Evolutionary conservation across 164 flowering plant genomes (phyloP).

Genomic region (Chimonanthus salicifolius): DNA sequence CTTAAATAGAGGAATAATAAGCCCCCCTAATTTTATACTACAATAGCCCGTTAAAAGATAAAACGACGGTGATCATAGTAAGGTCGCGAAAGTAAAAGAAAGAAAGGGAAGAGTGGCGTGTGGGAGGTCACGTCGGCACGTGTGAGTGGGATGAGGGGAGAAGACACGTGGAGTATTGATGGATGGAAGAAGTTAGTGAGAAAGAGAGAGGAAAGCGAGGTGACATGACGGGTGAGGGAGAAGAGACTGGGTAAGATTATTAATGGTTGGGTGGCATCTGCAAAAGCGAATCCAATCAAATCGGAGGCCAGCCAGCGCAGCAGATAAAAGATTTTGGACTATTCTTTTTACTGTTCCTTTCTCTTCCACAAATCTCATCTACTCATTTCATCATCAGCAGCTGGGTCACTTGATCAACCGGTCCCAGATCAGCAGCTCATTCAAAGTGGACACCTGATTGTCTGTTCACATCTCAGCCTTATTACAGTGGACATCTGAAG

Average conservation of each 20-base stretch:
- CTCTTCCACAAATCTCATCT: too few relatives aligned
- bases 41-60: neutral
- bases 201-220: neutral
- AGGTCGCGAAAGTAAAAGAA: neutral
- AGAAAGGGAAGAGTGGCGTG: neutral
- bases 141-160: neutral
- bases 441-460: too few relatives aligned
- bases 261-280: neutral
- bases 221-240: slow-evolving; percentile 4
- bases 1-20: too few relatives aligned
- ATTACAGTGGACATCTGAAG: too few relatives aligned
- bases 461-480: too few relatives aligned
- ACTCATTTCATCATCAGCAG: too few relatives aligned
- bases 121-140: slow-evolving; percentile 3
- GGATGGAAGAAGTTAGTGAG: neutral
- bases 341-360: too few relatives aligned
- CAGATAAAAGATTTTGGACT: too few relatives aligned
- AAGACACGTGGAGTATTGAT: neutral
- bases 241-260: neutral
- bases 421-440: too few relatives aligned
- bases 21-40: too few relatives aligned
- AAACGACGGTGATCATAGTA: neutral
- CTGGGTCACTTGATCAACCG: too few relatives aligned
- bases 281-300: slow-evolving; percentile 2
- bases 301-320: neutral